Base-by-base conservation (phyloP, 495 filamentous ascomycete genomes). In the Cercophora sp. region DNA sequence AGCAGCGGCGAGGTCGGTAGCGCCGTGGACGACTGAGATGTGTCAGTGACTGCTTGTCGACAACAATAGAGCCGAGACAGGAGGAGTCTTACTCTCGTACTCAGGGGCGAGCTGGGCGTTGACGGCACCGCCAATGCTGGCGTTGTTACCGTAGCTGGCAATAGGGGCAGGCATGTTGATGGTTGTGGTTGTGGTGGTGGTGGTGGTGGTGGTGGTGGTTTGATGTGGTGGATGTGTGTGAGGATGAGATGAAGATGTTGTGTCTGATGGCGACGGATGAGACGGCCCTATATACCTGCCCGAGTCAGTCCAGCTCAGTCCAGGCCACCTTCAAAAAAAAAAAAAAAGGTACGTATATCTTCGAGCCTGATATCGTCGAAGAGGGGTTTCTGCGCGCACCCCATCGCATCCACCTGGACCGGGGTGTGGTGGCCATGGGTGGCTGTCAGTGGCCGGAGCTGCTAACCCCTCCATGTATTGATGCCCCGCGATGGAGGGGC, bases 21-120 rank as follows among this genome's bases (percentile, higher is more conserved):
- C 56, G 42, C 56, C 57, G 61, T 68, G 65, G 31, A 60, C 60
- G 27, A 66, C 65, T 67, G 3, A 11, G 25, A 8, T n/a, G 16
- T 31, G 5, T 18, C 2, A 10, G 4, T 16, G 52, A 44, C 41
- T 6, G 18, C 16, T n/a, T 0, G 10, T 5, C 13, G 10, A 19
- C 11, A 13, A 23, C 18, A 16, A 18, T 3, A 5, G 42, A 19
- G 34, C 1, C 9, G 36, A 13, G 40, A 2, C 39, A 20, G 35
- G 5, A 26, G 27, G 16, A 20, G 10, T 36, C 60, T 5, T 51
- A 68, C 63, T 42, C 36, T 68, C 58, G 37, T 64, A 68, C n/a
- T 64, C 58, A 9, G 65, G 65, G 11, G 57, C 52, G 22, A 68
- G 65, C 20, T 41, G 41, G 3, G 32, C 23, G 3, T 51, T 48